A percentile compares a stretch with the other conserved stretches of the same genome.
Evolutionary conservation across 75 land plant genomes (phyloP).

Genomic region (Azolla pinnata): DNA sequence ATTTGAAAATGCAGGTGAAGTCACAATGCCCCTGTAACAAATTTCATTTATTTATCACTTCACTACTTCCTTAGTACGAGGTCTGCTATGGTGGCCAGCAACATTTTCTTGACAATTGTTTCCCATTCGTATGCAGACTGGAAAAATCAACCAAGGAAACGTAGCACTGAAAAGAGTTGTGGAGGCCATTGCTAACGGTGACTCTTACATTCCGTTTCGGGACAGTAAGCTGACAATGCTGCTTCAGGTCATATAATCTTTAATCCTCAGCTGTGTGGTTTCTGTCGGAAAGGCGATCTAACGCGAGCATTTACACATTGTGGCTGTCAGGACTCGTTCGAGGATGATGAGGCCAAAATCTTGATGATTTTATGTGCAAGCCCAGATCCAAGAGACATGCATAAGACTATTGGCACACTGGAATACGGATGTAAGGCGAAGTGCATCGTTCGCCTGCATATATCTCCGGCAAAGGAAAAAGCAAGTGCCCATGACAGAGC

Average conservation of each 20-base stretch:
- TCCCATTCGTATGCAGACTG: constrained; percentile 64
- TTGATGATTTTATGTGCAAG: constrained; percentile 86
- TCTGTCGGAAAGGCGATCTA: too few species aligned
- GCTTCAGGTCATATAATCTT: too few species aligned
- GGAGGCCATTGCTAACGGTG: constrained; percentile 94
- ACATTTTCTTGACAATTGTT: not conserved
- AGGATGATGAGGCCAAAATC: constrained; percentile 73
- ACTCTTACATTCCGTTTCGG: constrained; percentile 87
- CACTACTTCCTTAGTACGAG: not conserved
- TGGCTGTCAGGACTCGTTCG: constrained; percentile 96
- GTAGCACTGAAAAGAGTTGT: constrained; percentile 88
- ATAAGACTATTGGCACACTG: constrained; percentile 75
- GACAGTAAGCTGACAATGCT: constrained; percentile 98
- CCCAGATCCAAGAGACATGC: constrained; percentile 76
- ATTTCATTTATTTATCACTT: not conserved
- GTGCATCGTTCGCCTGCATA: constrained; percentile 67
- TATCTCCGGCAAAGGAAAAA: constrained; percentile 43
- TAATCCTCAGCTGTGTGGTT: too few species aligned
- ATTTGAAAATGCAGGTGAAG: constrained; percentile 89
- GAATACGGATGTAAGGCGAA: constrained; percentile 92
- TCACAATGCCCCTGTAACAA: too few species aligned
- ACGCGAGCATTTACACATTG: too few species aligned
- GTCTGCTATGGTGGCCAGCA: not conserved
- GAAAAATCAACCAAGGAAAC: constrained; percentile 93
- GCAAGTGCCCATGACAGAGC: constrained; percentile 19